Base-by-base conservation (phyloP, 2,329 filamentous ascomycete species). In the Alternaria metachromatica region DNA sequence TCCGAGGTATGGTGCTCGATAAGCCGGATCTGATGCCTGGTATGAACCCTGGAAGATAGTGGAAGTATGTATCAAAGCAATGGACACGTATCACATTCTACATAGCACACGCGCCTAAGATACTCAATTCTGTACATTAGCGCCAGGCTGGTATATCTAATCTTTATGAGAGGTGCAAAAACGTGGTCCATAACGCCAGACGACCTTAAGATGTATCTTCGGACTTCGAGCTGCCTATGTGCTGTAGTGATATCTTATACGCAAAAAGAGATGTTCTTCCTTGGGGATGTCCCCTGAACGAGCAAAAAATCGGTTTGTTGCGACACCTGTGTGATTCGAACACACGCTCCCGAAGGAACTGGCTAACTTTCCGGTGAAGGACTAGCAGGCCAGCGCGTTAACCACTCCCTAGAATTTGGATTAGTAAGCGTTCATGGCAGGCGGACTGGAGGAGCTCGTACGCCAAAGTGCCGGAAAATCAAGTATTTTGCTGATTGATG, bases 21-120 rank as follows among this genome's bases (percentile, higher is more conserved):
- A 90, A 90, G 69, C 90, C 93, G 15, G 92, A 95, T 77, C 86
- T 97, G 73, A 95, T 98, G 92, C 90, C 93, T 69, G 96, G 95
- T 18, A 97, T 97, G 94, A 86, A 92, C 59, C 65, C 74, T 26
- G 59, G 49, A 30, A 43, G 60, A 48, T 64, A 61, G 53, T 37
- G 11, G 25, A 12, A n/a, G 6, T 7, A 48, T 55, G 21, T 54
- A 45, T 54, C n/a, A 15, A 55, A 48, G 51, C 44, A 50, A 50
- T 55, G 13, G 20, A 41, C 20, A 53, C 20, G 21, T 25, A 10
- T 13, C 18, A 53, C 20, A 53, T 13, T 23, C n/a, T 41, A 21
- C n/a, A n/a, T n/a, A n/a, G n/a, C n/a, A n/a, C n/a, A n/a, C n/a
- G n/a, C n/a, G n/a, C n/a, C n/a, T n/a, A n/a, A n/a, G n/a, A n/a